Percentiles rank a stretch among this genome's conserved stretches.
phyloP scores from a whole-genome alignment of 768 basidiomycete species.

The Xerocomus brunneocitrinus region DNA sequence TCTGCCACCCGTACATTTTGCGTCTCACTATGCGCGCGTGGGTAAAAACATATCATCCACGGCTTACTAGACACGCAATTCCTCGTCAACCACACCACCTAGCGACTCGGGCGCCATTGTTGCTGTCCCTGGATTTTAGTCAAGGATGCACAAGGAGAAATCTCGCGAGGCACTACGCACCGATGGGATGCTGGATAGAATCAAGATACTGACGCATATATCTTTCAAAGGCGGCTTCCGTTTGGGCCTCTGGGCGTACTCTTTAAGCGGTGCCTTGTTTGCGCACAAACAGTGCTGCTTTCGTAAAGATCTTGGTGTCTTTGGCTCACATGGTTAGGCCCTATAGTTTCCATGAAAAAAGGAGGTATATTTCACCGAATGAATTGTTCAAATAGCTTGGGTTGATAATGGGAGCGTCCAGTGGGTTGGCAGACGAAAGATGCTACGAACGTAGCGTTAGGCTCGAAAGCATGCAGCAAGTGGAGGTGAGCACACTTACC shows the following conservation, averaged over 20 bases:
- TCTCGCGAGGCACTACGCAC: background rate
- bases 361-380: conserved; percentile 3
- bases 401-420: conserved; percentile 10
- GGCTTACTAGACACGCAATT: conserved; percentile 16
- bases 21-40: conserved; percentile 7
- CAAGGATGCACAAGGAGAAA: background rate
- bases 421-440: conserved; percentile 12
- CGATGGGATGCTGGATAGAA: conserved; percentile 11
- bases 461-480: background rate
- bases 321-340: background rate
- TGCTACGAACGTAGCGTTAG: conserved; percentile 8
- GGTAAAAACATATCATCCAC: background rate
- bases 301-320: conserved; percentile 15
- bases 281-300: conserved; percentile 10
- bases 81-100: conserved; percentile 15
- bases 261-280: conserved; percentile 14
- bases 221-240: conserved; percentile 11
- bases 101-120: conserved; percentile 16
- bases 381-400: conserved; percentile 12
- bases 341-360: background rate
- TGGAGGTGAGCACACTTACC: background rate
- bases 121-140: conserved; percentile 11
- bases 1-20: conserved; percentile 15
- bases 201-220: conserved; percentile 1
- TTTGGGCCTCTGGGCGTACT: conserved; percentile 18